Conservation (phyloP, 306 rosid genomes). For the Hippophae rhamnoides region DNA sequence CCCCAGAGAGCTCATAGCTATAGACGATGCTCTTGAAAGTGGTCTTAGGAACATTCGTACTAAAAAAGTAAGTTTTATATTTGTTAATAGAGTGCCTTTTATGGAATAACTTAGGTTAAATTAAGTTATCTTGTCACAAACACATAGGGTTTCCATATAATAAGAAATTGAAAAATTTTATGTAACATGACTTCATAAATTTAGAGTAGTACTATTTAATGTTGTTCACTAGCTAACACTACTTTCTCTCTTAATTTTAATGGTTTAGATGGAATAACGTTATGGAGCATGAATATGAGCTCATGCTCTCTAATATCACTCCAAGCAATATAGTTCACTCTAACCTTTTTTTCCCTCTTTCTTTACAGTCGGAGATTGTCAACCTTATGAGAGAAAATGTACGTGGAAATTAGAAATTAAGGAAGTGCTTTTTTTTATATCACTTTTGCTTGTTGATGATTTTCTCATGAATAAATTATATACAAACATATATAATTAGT, state of each 20-base stretch:
- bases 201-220: no score
- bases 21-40: constrained; percentile 62
- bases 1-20: constrained; percentile 53
- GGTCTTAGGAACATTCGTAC: constrained; percentile 53
- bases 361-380: constrained; percentile 43
- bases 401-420: constrained; percentile 15
- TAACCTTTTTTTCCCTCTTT: constrained; percentile 10
- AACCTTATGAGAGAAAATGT: constrained; percentile 48
- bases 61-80: constrained; percentile 32
- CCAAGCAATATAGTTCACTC: no score
- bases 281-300: no score
- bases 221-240: no score
- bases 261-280: no score
- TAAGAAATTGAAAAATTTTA: no score
- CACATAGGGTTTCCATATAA: neutral
- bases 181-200: no score
- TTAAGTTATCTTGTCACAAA: neutral
- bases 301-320: no score
- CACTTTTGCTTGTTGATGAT: neutral
- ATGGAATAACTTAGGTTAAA: neutral
- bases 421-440: neutral
- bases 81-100: neutral
- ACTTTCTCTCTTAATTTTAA: no score
- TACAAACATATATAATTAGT: neutral
- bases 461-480: neutral